phyloP scores from a whole-genome alignment of 169 alveolate genomes.

The Besnoitia besnoiti region DNA sequence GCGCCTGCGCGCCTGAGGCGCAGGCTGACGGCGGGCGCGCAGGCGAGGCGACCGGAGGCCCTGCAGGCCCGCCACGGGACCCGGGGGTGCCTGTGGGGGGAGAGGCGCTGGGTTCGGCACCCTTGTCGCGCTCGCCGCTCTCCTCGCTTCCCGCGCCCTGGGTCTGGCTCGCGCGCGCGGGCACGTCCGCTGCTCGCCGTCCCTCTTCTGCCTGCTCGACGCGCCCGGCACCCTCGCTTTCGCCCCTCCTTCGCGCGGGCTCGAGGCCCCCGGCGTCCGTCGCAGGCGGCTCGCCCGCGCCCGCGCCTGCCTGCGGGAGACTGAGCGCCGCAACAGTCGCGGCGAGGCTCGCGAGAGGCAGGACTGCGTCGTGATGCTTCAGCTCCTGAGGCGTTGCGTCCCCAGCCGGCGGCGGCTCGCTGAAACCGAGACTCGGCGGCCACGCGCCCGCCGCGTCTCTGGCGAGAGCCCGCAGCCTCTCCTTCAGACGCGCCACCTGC shows the following conservation, averaged over 20 bases:
- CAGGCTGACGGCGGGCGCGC: too few species aligned
- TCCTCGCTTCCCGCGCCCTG: too few species aligned
- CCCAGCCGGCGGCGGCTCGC: background rate
- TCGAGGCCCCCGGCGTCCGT: background rate
- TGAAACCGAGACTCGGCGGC: background rate
- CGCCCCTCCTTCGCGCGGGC: background rate
- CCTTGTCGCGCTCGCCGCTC: too few species aligned
- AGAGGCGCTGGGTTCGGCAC: background rate
- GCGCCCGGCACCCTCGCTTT: background rate
- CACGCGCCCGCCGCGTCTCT: background rate
- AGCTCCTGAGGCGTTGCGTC: background rate
- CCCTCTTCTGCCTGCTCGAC: background rate
- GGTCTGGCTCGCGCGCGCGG: background rate
- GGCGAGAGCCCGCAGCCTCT: background rate
- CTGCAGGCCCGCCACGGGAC: background rate
- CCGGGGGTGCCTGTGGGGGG: background rate
- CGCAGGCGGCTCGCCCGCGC: background rate
- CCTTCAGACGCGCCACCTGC: background rate
- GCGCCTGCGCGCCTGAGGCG: too few species aligned
- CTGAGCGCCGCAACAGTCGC: background rate
- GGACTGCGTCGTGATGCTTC: background rate
- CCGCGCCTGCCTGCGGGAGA: background rate
- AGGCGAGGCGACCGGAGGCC: background rate
- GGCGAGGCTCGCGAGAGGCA: background rate
- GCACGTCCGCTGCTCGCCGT: background rate